These are phyloP conservation scores for Cercophora samala DNA, from an alignment of 495 filamentous ascomycete genomes.

Conservation along the genomic window DNA sequence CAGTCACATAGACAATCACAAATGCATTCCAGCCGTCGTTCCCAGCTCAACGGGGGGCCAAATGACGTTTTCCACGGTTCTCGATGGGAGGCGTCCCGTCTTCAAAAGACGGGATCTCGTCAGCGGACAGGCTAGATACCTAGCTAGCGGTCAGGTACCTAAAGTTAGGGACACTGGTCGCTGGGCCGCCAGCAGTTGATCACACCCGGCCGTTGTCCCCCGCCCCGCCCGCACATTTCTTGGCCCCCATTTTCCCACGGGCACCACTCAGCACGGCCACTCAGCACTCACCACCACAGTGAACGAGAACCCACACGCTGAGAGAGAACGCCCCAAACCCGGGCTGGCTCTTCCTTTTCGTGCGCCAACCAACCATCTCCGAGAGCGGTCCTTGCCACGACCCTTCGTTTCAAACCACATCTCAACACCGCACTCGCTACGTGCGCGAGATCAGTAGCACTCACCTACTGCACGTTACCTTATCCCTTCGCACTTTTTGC, in stretches of 20 bases:
- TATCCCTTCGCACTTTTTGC: slow-evolving; percentile 1
- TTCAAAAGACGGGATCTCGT: not conserved
- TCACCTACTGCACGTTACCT: not conserved
- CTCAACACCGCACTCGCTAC: slow-evolving; percentile 22
- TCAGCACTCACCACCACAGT: slow-evolving; percentile 4
- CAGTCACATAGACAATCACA: not conserved
- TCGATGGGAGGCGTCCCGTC: too few species aligned
- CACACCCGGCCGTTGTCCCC: slow-evolving; percentile 3
- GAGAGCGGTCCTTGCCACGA: slow-evolving; percentile 35
- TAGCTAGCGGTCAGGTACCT: slow-evolving; percentile 1
- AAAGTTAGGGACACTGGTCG: slow-evolving; percentile 3
- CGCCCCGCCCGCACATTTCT: slow-evolving; percentile 4
- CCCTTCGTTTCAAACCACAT: slow-evolving; percentile 32
- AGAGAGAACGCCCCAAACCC: slow-evolving; percentile 13
- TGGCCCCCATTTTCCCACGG: slow-evolving; percentile 9
- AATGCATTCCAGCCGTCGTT: not conserved
- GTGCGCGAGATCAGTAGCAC: slow-evolving; percentile 8
- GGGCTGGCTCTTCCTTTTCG: slow-evolving; percentile 19
- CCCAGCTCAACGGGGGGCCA: not conserved
- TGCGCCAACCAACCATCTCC: slow-evolving; percentile 35
- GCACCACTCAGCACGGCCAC: slow-evolving; percentile 1
- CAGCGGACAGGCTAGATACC: slow-evolving; percentile 1
- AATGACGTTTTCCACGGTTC: not conserved
- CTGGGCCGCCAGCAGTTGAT: slow-evolving; percentile 2
- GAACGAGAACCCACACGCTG: slow-evolving; percentile 10